Conservation (phyloP, 2,329 filamentous ascomycete species). For the Ceratocystis huliohia region DNA sequence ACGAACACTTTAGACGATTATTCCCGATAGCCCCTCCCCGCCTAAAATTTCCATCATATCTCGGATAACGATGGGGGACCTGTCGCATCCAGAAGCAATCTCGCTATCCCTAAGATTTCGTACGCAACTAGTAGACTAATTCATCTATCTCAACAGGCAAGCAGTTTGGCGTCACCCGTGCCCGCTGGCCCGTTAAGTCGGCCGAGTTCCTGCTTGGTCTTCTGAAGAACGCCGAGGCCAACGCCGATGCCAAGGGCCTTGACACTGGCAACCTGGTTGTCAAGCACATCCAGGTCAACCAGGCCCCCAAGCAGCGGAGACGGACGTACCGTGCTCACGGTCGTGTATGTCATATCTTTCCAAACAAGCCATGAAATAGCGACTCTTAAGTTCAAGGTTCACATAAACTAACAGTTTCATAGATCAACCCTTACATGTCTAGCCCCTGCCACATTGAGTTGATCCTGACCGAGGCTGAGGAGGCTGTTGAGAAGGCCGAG, state of each 20-base stretch:
- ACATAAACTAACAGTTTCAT: conserved; percentile 13
- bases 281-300: conserved; percentile 99
- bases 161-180: conserved; percentile 94
- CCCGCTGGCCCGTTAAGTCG: conserved; percentile 98
- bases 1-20: conserved; percentile 37
- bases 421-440: conserved; percentile 99
- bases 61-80: too few species aligned
- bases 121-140: conserved; percentile 6
- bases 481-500: conserved; percentile 87
- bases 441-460: conserved; percentile 99
- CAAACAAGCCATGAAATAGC: not conserved
- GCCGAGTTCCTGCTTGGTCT: conserved; percentile 96
- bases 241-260: conserved; percentile 92
- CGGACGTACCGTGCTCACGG: conserved; percentile 99
- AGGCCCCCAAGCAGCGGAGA: conserved; percentile 98
- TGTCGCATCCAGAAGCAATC: too few species aligned
- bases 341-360: conserved; percentile 62
- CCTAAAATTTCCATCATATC: not conserved
- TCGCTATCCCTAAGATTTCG: too few species aligned
- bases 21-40: not conserved
- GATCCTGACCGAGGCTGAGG: conserved; percentile 95
- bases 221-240: conserved; percentile 94
- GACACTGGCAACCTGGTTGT: conserved; percentile 95
- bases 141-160: conserved; percentile 54
- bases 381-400: not conserved